Evolutionary conservation across 176 grass and related monocot species (phyloP), one percentile per base, ranked within the genome.

Genomic region (Miscanthus lutarioriparius): DNA sequence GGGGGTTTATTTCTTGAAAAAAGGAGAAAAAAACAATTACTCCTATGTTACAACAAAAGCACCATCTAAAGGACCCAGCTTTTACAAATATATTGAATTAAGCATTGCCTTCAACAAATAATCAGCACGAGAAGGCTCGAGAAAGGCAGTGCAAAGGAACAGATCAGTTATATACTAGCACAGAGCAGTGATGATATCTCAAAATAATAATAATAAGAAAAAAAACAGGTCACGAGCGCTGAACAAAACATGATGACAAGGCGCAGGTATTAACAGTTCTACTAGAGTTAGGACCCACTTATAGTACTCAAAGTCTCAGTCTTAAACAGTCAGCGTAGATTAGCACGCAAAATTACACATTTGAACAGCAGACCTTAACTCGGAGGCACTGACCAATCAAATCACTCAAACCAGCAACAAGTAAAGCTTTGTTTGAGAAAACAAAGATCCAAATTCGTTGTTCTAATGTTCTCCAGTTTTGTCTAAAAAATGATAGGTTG

Each of bases 351-450:
- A 36, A 35, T 36, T 67, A 83, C 4, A 83, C 65, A 78, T 36
- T 47, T 56, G 19, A 43, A 43, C 30, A 73, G 39, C 25, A 79
- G n/a, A 67, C 36, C 72, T 77, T 82, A 72, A 75, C 40, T 72
- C 33, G 63, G 5, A 33, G 4, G 20, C 9, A 88, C 53, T 23
- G 65, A 61, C 44, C 45, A 68, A 74, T 8, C 13, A 35, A 74
- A 84, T 3, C 66, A 78, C 53, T 49, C 44, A 71, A 83, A 39
- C 64, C 16, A 58, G 2, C 6, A 35, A 70, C 49, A 64, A 85
- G 19, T 9, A 35, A 59, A 61, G 26, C 15, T 64, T 59, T 70
- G 4, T 15, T 59, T 56, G 33, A 27, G 47, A 7, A 62, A 20
- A 83, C 23, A 79, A 64, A 45, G 27, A 84, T 43, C n/a, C 1